Evolutionary conservation across 2,329 filamentous ascomycete genomes (phyloP).

Genomic region (Didymella segeticola): DNA sequence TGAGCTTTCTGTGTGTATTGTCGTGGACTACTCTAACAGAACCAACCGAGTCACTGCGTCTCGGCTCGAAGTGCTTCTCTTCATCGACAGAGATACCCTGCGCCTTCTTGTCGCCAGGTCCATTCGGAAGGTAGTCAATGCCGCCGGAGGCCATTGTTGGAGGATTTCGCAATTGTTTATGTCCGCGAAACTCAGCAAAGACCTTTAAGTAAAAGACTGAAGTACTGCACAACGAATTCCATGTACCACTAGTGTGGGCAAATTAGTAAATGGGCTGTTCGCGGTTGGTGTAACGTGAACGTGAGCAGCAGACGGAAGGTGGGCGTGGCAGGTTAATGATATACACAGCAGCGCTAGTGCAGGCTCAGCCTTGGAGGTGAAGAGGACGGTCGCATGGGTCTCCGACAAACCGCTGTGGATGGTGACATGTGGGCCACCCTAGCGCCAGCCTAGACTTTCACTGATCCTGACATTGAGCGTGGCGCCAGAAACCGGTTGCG

Average conservation of each 20-base stretch:
- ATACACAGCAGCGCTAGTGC: slow-evolving; percentile 28
- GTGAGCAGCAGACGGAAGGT: slow-evolving; percentile 16
- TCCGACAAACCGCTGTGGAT: slow-evolving; percentile 20
- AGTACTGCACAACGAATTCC: slow-evolving; percentile 44
- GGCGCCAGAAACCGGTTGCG: background rate
- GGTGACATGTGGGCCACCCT: slow-evolving; percentile 10
- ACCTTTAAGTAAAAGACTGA: slow-evolving; percentile 45
- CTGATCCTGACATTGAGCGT: background rate
- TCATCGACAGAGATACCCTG: slow-evolving; percentile 24
- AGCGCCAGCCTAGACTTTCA: slow-evolving; percentile 11
- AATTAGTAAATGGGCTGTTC: slow-evolving; percentile 14
- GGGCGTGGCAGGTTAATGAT: slow-evolving; percentile 33
- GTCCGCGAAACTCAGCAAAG: slow-evolving; percentile 31
- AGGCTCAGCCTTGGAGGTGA: slow-evolving; percentile 11
- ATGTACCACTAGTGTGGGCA: slow-evolving; percentile 29
- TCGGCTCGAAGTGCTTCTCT: slow-evolving; percentile 38
- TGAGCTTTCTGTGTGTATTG: slow-evolving; percentile 54
- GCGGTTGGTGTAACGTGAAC: slow-evolving; percentile 17
- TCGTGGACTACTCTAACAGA: slow-evolving; percentile 44
- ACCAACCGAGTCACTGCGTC: slow-evolving; percentile 32
- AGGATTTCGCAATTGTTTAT: slow-evolving; percentile 3
- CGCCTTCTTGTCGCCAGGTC: slow-evolving; percentile 16
- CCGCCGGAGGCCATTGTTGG: slow-evolving; percentile 45
- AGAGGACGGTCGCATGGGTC: slow-evolving; percentile 10
- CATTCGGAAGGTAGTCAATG: slow-evolving; percentile 35